Base-by-base conservation (phyloP, 495 filamentous ascomycete genomes). In the Jackrogersella multiformis region DNA sequence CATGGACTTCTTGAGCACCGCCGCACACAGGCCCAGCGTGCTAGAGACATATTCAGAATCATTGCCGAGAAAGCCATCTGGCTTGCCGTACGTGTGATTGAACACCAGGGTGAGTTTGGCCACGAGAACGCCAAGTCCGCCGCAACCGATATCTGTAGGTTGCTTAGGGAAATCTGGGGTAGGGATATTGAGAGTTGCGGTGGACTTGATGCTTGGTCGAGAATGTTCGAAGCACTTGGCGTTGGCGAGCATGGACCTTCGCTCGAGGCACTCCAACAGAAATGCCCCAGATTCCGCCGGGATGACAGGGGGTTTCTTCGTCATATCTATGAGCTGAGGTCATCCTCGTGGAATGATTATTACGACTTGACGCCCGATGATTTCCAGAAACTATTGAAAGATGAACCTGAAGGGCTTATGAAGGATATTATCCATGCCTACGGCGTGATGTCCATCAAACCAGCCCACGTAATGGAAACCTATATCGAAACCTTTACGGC, bases 11-110 rank as follows among this genome's bases (percentile, higher is more conserved):
- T 30, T 0, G 4, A 18, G 0, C 10, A 54, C 2, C 48, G 55
- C 3, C 5, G 13, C 4, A 2, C 9, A 0, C 10, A 41, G 7
- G 15, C 23, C n/a, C 2, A 30, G 4, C 21, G 39, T 0, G 16
- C 68, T 61, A 4, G 45, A 12, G 1, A 1, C 5, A 26, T 10
- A 10, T 59, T 80, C 6, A 48, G 16, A 10, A 15, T 48, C 3
- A 69, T 63, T 38, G 51, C 71, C n/a, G 74, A 77, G 15, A 61
- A 74, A 24, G 75, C 76, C 4, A 63, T 76, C 10, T 81, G 78
- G 78, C 64, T 82, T 5, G 71, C 71, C 24, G 53, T 61, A 44
- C 66, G 70, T 9, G 34, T 80, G 8, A 57, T 65, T 0, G 5
- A 21, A 0, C 68, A 77, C 2, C 26, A 66, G 2, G 20, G 32